These are phyloP conservation scores for Diospyros kaki DNA, from an alignment of 148 eudicot species.

Conservation along the genomic window DNA sequence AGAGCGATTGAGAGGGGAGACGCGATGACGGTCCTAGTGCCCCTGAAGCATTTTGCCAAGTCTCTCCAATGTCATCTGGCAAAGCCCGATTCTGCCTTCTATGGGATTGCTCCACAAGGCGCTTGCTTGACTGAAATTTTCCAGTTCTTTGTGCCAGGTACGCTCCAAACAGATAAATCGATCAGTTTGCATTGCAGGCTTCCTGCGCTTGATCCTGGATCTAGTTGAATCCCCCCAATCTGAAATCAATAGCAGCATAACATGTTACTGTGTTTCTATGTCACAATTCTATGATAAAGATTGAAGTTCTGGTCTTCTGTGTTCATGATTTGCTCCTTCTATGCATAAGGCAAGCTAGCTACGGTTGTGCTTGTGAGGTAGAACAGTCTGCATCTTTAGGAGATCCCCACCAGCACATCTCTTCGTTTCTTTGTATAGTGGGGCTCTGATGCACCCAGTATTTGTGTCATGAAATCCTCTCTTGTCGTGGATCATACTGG, in stretches of 20 bases:
- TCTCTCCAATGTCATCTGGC: constrained; percentile 80
- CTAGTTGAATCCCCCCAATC: constrained; percentile 24
- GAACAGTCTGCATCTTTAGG: too few species aligned
- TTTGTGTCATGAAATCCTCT: too few species aligned
- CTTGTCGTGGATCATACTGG: too few species aligned
- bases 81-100: constrained; percentile 81
- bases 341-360: too few species aligned
- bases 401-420: too few species aligned
- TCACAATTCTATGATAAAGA: too few species aligned
- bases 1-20: constrained; percentile 49
- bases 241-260: neutral
- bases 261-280: too few species aligned
- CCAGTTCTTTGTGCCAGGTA: constrained; percentile 85
- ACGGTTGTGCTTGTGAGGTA: too few species aligned
- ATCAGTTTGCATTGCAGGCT: constrained; percentile 88
- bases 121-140: constrained; percentile 78
- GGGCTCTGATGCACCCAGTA: too few species aligned
- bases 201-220: constrained; percentile 82
- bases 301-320: too few species aligned
- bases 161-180: constrained; percentile 74
- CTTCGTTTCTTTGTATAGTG: too few species aligned
- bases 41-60: constrained; percentile 88
- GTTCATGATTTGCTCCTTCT: too few species aligned
- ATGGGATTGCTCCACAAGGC: constrained; percentile 69
- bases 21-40: constrained; percentile 68